Percentiles rank a stretch among this genome's conserved stretches.
These are phyloP conservation scores for Xylaria sp. DNA, from an alignment of 2,329 filamentous ascomycete species.

Conservation along the genomic window DNA sequence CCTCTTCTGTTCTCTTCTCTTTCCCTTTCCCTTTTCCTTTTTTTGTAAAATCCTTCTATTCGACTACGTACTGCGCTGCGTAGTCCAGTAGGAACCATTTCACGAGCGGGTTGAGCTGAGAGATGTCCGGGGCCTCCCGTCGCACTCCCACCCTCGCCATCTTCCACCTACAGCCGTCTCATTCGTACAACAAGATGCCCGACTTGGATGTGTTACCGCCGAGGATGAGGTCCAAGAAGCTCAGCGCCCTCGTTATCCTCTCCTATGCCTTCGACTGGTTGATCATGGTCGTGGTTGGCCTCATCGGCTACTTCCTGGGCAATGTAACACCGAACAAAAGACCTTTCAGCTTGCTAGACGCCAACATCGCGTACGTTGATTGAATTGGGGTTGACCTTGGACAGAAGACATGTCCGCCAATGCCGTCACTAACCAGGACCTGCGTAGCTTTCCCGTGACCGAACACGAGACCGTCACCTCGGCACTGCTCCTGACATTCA, in stretches of 20 bases:
- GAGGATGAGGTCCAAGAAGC: conserved; percentile 39
- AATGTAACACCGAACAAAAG: conserved; percentile 71
- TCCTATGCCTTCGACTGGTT: conserved; percentile 82
- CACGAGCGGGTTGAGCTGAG: conserved; percentile 40
- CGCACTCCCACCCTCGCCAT: conserved; percentile 39
- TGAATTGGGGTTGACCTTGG: neutral
- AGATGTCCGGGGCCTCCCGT: conserved; percentile 45
- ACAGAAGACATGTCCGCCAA: neutral
- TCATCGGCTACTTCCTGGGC: conserved; percentile 68
- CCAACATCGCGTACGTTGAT: conserved; percentile 73
- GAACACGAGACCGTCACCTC: conserved; percentile 77
- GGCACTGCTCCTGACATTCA: conserved; percentile 71
- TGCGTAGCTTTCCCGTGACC: conserved; percentile 73
- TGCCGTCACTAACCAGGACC: conserved; percentile 8
- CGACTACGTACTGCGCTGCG: too few relatives aligned
- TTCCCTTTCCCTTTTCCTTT: neutral
- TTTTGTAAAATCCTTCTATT: too few relatives aligned
- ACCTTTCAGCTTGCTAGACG: conserved; percentile 77
- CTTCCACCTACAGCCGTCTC: conserved; percentile 40
- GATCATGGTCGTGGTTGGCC: conserved; percentile 68
- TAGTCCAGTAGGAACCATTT: too few relatives aligned
- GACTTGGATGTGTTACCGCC: conserved; percentile 40
- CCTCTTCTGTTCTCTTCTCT: too few relatives aligned
- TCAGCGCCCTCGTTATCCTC: conserved; percentile 58
- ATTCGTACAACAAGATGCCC: conserved; percentile 48